phyloP scores from a whole-genome alignment of 225 moss, liverwort and hornwort genomes.

The Bryum argenteum region DNA sequence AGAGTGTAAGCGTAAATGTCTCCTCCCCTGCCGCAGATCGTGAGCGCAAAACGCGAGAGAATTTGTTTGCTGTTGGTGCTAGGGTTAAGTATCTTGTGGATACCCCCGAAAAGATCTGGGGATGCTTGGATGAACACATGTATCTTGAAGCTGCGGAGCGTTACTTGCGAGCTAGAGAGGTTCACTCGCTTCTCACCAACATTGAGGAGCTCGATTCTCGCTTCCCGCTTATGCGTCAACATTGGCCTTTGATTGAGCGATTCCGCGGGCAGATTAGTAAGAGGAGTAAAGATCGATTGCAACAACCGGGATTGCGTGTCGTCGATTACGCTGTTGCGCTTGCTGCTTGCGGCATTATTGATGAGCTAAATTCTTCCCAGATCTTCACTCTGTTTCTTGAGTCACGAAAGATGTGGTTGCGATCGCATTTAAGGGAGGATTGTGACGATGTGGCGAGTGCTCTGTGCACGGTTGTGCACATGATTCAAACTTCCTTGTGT shows the following conservation, averaged over 20 bases:
- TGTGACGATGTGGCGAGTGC: slow-evolving; percentile 42
- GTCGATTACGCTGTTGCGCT: slow-evolving; percentile 83
- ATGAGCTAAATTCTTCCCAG: slow-evolving; percentile 79
- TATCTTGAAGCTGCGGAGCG: slow-evolving; percentile 88
- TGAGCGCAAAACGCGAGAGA: slow-evolving; percentile 73
- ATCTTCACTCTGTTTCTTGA: slow-evolving; percentile 85
- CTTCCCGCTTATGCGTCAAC: slow-evolving; percentile 86
- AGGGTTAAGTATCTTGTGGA: slow-evolving; percentile 94
- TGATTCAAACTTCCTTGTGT: slow-evolving; percentile 82
- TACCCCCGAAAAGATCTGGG: slow-evolving; percentile 99
- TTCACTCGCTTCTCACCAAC: slow-evolving; percentile 70
- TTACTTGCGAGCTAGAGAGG: slow-evolving; percentile 84
- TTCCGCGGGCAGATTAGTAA: slow-evolving; percentile 89
- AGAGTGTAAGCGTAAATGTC: slow-evolving; percentile 62
- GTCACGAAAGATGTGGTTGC: slow-evolving; percentile 75
- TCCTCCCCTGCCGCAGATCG: slow-evolving; percentile 62
- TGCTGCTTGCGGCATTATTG: slow-evolving; percentile 76
- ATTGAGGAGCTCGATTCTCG: slow-evolving; percentile 61
- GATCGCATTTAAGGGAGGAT: slow-evolving; percentile 61
- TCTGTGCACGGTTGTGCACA: slow-evolving; percentile 69
- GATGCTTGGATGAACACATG: slow-evolving; percentile 97
- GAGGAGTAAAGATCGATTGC: slow-evolving; percentile 87
- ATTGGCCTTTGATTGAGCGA: slow-evolving; percentile 90
- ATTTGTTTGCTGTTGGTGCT: slow-evolving; percentile 72
- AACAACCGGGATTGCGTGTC: slow-evolving; percentile 72